A percentile compares a stretch with the other conserved stretches of the same genome.
Conservation (phyloP, 2,329 filamentous ascomycete species). For the Rasamsonia emersonii region DNA sequence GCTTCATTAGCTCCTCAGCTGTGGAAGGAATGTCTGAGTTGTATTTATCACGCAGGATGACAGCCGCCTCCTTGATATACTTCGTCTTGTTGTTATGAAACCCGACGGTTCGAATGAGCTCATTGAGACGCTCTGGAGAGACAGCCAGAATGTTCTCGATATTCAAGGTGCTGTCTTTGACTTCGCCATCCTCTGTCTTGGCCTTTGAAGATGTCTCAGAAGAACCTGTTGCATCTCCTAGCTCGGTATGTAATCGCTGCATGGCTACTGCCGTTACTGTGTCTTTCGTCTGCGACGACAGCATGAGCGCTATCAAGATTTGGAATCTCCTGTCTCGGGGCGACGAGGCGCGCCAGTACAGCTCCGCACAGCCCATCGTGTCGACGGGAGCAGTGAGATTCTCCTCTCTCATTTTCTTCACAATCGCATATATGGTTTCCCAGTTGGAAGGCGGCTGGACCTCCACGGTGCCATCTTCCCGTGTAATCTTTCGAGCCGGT, state of each 20-base stretch:
- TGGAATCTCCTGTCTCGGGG: constrained; percentile 64
- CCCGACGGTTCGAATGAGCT: constrained; percentile 73
- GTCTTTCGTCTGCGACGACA: constrained; percentile 88
- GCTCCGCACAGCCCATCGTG: constrained; percentile 80
- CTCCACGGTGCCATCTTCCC: constrained; percentile 25
- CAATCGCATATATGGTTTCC: constrained; percentile 69
- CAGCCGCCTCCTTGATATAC: constrained; percentile 66
- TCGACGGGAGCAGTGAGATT: constrained; percentile 73
- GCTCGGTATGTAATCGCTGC: constrained; percentile 64
- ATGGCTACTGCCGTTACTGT: constrained; percentile 81
- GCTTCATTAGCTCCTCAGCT: constrained; percentile 62
- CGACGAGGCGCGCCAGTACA: constrained; percentile 35
- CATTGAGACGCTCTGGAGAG: constrained; percentile 57
- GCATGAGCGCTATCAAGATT: constrained; percentile 79
- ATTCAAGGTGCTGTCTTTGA: constrained; percentile 48
- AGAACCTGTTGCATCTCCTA: constrained; percentile 36
- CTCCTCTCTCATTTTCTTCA: constrained; percentile 67
- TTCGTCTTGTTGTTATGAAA: constrained; percentile 95
- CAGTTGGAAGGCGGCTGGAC: constrained; percentile 65
- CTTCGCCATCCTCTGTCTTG: constrained; percentile 17
- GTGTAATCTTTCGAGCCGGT: constrained; percentile 33
- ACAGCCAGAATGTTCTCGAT: constrained; percentile 70
- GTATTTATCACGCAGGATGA: constrained; percentile 62
- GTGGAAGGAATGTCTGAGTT: constrained; percentile 71
- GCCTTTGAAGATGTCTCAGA: constrained; percentile 13